phyloP scores from a whole-genome alignment of 805 yeast species.

The Wickerhamomyces strasburgensis region DNA sequence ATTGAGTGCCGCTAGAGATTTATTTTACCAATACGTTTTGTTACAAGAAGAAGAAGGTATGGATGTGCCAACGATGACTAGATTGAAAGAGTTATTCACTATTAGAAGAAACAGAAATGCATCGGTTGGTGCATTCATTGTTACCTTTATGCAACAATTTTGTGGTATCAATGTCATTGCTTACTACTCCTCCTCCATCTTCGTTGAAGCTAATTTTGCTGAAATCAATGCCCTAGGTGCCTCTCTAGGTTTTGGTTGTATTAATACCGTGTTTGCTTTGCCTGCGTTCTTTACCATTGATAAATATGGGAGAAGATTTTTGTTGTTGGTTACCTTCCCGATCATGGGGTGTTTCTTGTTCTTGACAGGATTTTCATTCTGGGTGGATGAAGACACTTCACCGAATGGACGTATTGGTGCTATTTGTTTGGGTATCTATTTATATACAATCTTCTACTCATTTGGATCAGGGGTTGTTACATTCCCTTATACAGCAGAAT shows the following conservation, averaged over 20 bases:
- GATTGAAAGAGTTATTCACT: conserved; percentile 55
- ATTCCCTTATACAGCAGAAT: conserved; percentile 83
- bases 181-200: conserved; percentile 75
- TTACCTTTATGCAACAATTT: conserved; percentile 87
- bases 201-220: conserved; percentile 59
- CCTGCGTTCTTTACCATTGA: conserved; percentile 83
- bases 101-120: conserved; percentile 83
- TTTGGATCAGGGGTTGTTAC: conserved; percentile 90
- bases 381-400: conserved; percentile 43
- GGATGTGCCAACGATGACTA: conserved; percentile 40
- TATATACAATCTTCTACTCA: conserved; percentile 70
- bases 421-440: conserved; percentile 67
- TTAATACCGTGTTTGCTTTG: conserved; percentile 74
- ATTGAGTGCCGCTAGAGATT: conserved; percentile 65
- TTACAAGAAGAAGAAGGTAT: conserved; percentile 56
- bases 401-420: conserved; percentile 57
- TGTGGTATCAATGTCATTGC: conserved; percentile 90
- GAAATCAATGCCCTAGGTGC: conserved; percentile 65
- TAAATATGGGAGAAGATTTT: conserved; percentile 64
- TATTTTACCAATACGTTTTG: conserved; percentile 62
- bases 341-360: conserved; percentile 56
- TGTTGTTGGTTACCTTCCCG: conserved; percentile 57
- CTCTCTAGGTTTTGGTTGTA: conserved; percentile 81
- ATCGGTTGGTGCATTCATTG: conserved; percentile 71
- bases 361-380: conserved; percentile 66